Base-by-base conservation (phyloP, 2,329 filamentous ascomycete genomes). In the Colletotrichum sp. region DNA sequence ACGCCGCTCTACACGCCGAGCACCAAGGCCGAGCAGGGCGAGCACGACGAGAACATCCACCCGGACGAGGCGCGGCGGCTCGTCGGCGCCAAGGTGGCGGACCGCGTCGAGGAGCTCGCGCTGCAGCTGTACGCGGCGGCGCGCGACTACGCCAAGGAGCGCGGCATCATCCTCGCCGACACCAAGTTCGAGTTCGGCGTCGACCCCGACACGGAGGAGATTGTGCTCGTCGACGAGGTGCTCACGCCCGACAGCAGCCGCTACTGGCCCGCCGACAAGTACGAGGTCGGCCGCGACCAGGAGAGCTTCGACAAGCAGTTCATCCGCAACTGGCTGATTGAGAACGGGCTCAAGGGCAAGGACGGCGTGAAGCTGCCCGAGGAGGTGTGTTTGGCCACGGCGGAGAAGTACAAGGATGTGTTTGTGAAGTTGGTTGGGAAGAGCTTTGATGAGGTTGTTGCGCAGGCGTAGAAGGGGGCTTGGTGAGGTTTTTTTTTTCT, bases 301-400 rank as follows among this genome's bases (percentile, higher is more conserved):
- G 90, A 93, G 71, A 97, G 95, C 85, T 97, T 96, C 79, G 96
- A 98, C 83, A 98, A 98, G 89, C 94, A 96, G 86, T 93, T 90
- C 81, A 84, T 98, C 79, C 89, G 96, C 44, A 93, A 98, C 85
- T 98, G 95, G 95, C 85, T 98, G 80, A 93, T 92, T 4, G 86
- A 83, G 64, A 88, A 94, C 74, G 94, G 94, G 1, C 84, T 98
- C 73, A 95, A 96, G 87, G 94, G 93, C 2, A 94, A 94, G 85
- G 88, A 93, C 30, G 93, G 91, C 3, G 93, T 97, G 19, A 86
- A 85, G 69, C 93, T 98, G 88, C 93, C 94, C 0, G 89, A 92
- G 6, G 93, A 96, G 68, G 89, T 98, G 72, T 91, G 93, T 22
- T 82, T 87, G 79, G 90, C 92, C 81, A 98, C 95, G 4, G 89